phyloP scores from a whole-genome alignment of 805 yeast genomes.

The Clavispora carvajalis region DNA sequence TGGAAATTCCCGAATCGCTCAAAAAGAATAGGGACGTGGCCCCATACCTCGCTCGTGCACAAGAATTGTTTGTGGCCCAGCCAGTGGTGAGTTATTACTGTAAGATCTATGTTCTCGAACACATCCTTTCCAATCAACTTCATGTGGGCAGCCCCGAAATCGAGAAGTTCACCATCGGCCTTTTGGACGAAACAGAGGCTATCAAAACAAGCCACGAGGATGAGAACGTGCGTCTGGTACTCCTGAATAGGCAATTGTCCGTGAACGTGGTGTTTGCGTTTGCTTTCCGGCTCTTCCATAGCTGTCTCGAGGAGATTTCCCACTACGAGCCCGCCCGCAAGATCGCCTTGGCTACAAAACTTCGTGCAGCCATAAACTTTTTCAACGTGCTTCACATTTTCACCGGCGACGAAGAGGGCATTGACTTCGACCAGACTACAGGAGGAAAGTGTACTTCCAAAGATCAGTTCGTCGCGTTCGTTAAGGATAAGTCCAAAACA shows the following conservation, averaged over 20 bases:
- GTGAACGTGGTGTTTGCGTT: constrained; percentile 35
- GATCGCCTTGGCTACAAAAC: constrained; percentile 44
- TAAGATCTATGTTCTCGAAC: constrained; percentile 62
- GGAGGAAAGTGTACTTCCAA: constrained; percentile 62
- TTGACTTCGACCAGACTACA: constrained; percentile 43
- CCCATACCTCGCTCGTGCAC: constrained; percentile 49
- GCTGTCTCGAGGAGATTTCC: constrained; percentile 35
- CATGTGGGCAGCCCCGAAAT: constrained; percentile 54
- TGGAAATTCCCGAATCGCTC: constrained; percentile 8
- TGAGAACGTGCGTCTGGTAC: constrained; percentile 41
- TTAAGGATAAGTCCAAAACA: constrained; percentile 48
- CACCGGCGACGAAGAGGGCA: constrained; percentile 16
- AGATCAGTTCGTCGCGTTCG: constrained; percentile 47
- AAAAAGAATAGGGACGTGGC: constrained; percentile 35
- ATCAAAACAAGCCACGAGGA: constrained; percentile 41
- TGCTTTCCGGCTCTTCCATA: constrained; percentile 51
- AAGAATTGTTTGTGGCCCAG: constrained; percentile 51
- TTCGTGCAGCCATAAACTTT: constrained; percentile 53
- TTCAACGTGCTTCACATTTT: constrained; percentile 41
- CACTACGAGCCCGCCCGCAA: constrained; percentile 33
- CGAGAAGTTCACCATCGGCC: constrained; percentile 52
- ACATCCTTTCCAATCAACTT: constrained; percentile 53
- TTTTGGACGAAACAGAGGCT: constrained; percentile 69
- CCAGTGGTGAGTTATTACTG: constrained; percentile 74
- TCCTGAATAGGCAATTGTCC: constrained; percentile 53